Evolutionary conservation across 768 basidiomycete genomes (phyloP).

Genomic region (Russula ochroleuca): DNA sequence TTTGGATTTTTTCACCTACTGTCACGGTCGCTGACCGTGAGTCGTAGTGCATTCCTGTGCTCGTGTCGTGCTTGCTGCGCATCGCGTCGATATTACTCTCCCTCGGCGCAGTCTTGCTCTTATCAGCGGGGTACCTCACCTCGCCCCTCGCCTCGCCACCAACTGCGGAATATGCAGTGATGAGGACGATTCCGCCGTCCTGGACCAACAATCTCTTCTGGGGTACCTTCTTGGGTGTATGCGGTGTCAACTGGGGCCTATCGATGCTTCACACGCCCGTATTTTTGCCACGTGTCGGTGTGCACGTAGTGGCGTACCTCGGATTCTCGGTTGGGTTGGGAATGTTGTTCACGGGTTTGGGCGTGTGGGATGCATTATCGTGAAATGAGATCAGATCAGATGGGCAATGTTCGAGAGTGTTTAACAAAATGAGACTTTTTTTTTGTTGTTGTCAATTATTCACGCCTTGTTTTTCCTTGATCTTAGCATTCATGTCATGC

Average conservation of each 20-base stretch:
- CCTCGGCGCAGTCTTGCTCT: slow-evolving; percentile 58
- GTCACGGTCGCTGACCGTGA: neutral
- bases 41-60: slow-evolving; percentile 68
- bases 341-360: slow-evolving; percentile 67
- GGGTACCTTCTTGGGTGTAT: slow-evolving; percentile 33
- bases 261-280: slow-evolving; percentile 61
- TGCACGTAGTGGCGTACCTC: slow-evolving; percentile 72
- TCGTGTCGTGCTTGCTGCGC: slow-evolving; percentile 72
- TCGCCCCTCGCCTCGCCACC: slow-evolving; percentile 38
- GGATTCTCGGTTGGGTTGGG: slow-evolving; percentile 63
- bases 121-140: slow-evolving; percentile 58
- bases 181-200: slow-evolving; percentile 24
- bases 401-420: neutral
- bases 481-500: neutral
- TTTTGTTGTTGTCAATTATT: neutral
- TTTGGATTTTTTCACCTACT: neutral
- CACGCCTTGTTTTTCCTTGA: neutral
- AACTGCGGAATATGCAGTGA: neutral
- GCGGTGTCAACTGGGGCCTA: slow-evolving; percentile 45
- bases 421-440: neutral
- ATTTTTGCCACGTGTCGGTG: slow-evolving; percentile 65
- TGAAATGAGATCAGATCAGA: slow-evolving; percentile 28
- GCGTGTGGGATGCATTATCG: slow-evolving; percentile 64
- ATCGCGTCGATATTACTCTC: slow-evolving; percentile 69
- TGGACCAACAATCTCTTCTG: slow-evolving; percentile 30